Conservation (phyloP, 2,329 filamentous ascomycete species). For the Fusarium humuli region DNA sequence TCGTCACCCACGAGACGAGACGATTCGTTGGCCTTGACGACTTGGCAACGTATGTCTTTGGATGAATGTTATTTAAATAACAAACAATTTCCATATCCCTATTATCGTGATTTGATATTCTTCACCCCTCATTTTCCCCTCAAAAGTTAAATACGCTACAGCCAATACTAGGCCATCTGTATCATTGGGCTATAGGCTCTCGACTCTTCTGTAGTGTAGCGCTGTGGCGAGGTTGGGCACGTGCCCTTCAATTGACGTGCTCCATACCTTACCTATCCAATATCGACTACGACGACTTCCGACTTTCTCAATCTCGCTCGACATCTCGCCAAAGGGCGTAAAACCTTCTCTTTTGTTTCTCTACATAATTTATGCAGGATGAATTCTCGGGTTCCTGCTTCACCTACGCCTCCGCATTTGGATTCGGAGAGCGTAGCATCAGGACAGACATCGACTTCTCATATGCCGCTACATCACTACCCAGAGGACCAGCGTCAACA, state of each 20-base stretch:
- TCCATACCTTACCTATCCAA: not conserved
- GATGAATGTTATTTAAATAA: not conserved
- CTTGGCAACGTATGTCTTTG: conserved; percentile 25
- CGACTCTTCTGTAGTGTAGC: not conserved
- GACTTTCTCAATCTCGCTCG: conserved; percentile 7
- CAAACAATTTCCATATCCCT: not conserved
- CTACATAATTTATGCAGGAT: conserved; percentile 7
- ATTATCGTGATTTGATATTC: not conserved
- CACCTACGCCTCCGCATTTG: conserved; percentile 25
- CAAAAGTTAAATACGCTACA: not conserved
- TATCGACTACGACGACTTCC: conserved; percentile 11
- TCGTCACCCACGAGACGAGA: conserved; percentile 22
- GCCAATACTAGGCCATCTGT: conserved; percentile 18
- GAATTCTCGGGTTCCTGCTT: conserved; percentile 14
- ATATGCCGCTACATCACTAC: conserved; percentile 37
- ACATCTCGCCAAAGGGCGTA: conserved; percentile 14
- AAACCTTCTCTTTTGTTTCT: not conserved
- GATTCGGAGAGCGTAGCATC: conserved; percentile 31
- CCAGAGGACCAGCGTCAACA: conserved; percentile 31
- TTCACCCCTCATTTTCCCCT: conserved; percentile 1
- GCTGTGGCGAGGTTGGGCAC: conserved; percentile 38
- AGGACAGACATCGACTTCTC: conserved; percentile 29
- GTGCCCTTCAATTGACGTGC: conserved; percentile 17
- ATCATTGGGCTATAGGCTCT: not conserved
- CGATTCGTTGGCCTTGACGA: conserved; percentile 35